Evolutionary conservation across 2,329 filamentous ascomycete genomes (phyloP).

Genomic region (Teratosphaeria destructans): DNA sequence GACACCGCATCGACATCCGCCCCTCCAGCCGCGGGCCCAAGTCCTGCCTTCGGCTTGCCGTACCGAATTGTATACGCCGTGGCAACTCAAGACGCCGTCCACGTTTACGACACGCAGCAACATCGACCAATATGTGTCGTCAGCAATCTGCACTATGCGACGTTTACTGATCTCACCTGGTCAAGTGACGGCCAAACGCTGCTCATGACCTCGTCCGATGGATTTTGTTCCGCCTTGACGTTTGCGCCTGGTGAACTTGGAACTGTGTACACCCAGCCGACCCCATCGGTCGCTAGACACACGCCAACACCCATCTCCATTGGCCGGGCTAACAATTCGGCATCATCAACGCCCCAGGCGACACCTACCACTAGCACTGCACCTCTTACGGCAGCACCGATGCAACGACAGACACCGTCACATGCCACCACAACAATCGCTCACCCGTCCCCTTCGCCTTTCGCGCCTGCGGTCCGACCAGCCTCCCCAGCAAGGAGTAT

Average conservation of each 20-base stretch:
- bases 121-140: constrained; percentile 87
- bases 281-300: constrained; percentile 26
- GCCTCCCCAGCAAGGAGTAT: constrained; percentile 77
- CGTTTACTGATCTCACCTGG: constrained; percentile 94
- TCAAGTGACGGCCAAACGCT: constrained; percentile 67
- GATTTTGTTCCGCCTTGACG: constrained; percentile 86
- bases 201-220: constrained; percentile 94
- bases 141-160: constrained; percentile 93
- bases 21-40: constrained; percentile 33
- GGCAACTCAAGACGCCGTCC: constrained; percentile 87
- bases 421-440: constrained; percentile 43
- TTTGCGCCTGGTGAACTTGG: constrained; percentile 80
- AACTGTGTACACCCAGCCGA: constrained; percentile 62
- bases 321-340: constrained; percentile 26
- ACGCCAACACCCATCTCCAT: constrained; percentile 30
- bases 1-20: constrained; percentile 43
- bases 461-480: constrained; percentile 43
- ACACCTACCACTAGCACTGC: constrained; percentile 18
- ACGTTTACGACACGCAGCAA: constrained; percentile 95
- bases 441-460: constrained; percentile 47
- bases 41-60: constrained; percentile 67
- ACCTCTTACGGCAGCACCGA: constrained; percentile 4
- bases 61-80: constrained; percentile 96
- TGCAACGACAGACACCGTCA: constrained; percentile 3
- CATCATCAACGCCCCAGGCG: constrained; percentile 32